A percentile compares a stretch with the other conserved stretches of the same genome.
Conservation (phyloP, 1,139 yeast species). For the Scheffersomyces stambukii region DNA sequence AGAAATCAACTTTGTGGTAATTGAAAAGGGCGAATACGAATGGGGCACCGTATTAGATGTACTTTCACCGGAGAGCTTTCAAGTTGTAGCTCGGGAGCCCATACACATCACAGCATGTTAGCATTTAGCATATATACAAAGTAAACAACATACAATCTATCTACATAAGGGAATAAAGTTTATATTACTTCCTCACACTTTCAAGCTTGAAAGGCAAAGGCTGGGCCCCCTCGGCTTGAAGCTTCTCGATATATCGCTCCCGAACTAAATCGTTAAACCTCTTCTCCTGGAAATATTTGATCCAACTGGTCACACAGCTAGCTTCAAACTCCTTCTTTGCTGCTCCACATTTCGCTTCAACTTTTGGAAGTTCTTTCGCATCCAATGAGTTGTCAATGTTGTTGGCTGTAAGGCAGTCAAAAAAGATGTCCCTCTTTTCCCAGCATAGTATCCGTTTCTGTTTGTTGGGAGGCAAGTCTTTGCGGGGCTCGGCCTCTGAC, state of each 20-base stretch:
- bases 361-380: conserved; percentile 29
- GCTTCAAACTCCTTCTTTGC: conserved; percentile 32
- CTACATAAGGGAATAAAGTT: too few species aligned
- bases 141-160: conserved; percentile 3
- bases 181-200: conserved; percentile 7
- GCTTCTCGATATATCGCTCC: conserved; percentile 37
- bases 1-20: conserved; percentile 52
- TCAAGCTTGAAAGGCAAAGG: conserved; percentile 45
- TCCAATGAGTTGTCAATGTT: conserved; percentile 45
- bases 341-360: conserved; percentile 32
- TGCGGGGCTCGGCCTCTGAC: too few species aligned
- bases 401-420: conserved; percentile 35
- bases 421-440: conserved; percentile 42
- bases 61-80: conserved; percentile 15
- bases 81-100: conserved; percentile 30
- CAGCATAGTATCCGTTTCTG: conserved; percentile 38
- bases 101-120: conserved; percentile 26
- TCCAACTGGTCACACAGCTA: conserved; percentile 45
- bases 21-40: conserved; percentile 72
- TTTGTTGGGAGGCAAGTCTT: conserved; percentile 29
- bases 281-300: conserved; percentile 45
- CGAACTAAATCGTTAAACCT: conserved; percentile 41
- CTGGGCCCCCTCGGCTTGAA: conserved; percentile 46
- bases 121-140: conserved; percentile 2
- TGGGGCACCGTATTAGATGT: conserved; percentile 73